Base-by-base conservation (phyloP, 768 basidiomycete species). In the Grammothele lineata region DNA sequence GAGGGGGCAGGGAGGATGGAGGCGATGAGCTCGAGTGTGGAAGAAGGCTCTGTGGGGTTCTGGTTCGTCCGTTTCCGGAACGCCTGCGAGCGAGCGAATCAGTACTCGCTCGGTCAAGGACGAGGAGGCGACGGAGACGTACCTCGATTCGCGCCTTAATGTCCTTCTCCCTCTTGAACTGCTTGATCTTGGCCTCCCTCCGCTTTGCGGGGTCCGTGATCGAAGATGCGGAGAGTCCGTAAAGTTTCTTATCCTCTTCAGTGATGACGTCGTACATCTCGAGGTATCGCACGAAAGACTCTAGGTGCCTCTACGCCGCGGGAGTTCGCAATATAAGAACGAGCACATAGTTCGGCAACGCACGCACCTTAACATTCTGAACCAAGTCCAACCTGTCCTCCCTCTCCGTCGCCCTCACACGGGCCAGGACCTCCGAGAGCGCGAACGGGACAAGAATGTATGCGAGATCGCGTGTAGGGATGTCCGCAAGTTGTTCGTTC, bases 141-240 rank as follows among this genome's bases (percentile, higher is more conserved):
- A 88, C 91, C 67, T 91, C 78, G 22, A 97, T 78, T 47, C 76
- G 76, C 17, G 67, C 66, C 44, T 81, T 77, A 23, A 97, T 66
- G 27, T 87, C 85, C 64, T 89, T 94, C 66, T 95, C 92, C 47
- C 80, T 77, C 65, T 85, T 83, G 65, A 81, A 97, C 61, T 94
- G 93, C 51, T 80, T 83, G 53, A 99, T 96, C 71, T 96, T 99
- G 26, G 84, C 64, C 55, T 95, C 92, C 55, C 96, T 70, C 46
- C 86, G 75, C 59, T 76, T 79, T 1, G 80, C 76, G 17, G 84
- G 77, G 63, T 97, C 87, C 9, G 58, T 65, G 40, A 83, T 64
- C n/a, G 69, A 57, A 8, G 72, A 70, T 9, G 74, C 54, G 43
- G 71, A 74, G 38, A 72, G 73, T 36, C 66, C 69, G 54, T 83